Conservation (phyloP, 495 filamentous ascomycete species). For the Neohortaea acidophila region DNA sequence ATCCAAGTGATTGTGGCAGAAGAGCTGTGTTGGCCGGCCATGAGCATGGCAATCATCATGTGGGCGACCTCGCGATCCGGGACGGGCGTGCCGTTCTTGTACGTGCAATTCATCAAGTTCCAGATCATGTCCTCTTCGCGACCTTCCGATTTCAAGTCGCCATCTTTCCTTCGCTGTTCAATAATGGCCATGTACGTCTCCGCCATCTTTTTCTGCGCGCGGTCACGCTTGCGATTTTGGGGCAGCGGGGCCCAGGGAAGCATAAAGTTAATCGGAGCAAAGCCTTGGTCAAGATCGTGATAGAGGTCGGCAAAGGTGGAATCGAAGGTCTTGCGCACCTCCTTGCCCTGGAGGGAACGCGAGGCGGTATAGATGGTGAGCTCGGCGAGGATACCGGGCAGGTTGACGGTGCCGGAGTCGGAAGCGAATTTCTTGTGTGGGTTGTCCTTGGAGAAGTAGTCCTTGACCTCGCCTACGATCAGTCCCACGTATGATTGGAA, state of each 20-base stretch:
- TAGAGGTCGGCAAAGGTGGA: constrained; percentile 48
- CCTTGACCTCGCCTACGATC: constrained; percentile 37
- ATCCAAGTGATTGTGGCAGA: constrained; percentile 48
- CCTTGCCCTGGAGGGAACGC: constrained; percentile 47
- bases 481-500: constrained; percentile 46
- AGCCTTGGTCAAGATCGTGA: constrained; percentile 52
- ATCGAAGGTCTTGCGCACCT: constrained; percentile 47
- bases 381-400: constrained; percentile 41
- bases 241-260: constrained; percentile 47
- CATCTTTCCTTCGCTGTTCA: constrained; percentile 30
- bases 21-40: constrained; percentile 51
- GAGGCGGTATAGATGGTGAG: constrained; percentile 54
- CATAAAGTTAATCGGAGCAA: constrained; percentile 52
- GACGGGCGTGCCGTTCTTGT: constrained; percentile 46
- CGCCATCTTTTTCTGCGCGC: constrained; percentile 41
- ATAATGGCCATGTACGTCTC: constrained; percentile 47
- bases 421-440: constrained; percentile 31
- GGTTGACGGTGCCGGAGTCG: constrained; percentile 36
- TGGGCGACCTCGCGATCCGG: constrained; percentile 48
- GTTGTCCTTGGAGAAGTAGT: constrained; percentile 28
- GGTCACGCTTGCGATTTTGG: constrained; percentile 45
- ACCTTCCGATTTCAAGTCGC: constrained; percentile 8
- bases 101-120: constrained; percentile 49
- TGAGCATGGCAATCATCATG: constrained; percentile 54
- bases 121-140: constrained; percentile 49